phyloP scores from a whole-genome alignment of 75 land plant species.

The Selaginella moellendorffii region DNA sequence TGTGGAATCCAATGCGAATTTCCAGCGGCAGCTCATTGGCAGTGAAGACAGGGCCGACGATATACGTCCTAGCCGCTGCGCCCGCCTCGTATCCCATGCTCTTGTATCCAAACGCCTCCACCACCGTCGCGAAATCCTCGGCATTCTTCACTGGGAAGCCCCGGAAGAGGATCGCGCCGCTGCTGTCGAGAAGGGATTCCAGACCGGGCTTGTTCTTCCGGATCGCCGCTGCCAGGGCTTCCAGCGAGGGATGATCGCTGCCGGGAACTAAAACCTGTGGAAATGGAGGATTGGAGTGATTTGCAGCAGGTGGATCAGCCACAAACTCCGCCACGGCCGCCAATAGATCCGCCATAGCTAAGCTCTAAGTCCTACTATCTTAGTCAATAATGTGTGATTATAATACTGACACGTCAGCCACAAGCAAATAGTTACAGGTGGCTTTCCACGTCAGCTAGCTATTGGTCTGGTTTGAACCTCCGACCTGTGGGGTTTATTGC shows the following conservation, averaged over 20 bases:
- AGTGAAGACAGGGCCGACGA: background rate
- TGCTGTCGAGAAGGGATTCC: background rate
- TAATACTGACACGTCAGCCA: no score
- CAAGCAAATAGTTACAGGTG: no score
- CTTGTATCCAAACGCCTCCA: background rate
- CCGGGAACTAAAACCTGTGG: background rate
- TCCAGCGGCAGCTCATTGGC: background rate
- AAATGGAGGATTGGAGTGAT: no score
- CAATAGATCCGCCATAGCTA: no score
- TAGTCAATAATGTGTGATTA: no score
- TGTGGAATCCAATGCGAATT: background rate
- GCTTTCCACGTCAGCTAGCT: no score
- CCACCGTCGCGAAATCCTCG: background rate
- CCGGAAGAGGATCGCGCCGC: background rate
- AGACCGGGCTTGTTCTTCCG: background rate
- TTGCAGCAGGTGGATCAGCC: no score
- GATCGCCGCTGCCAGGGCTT: background rate
- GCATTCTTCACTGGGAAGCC: background rate
- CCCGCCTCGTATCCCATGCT: background rate
- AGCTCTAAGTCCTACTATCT: no score
- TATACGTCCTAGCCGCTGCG: background rate
- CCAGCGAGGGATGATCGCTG: background rate
- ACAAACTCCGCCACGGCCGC: no score
- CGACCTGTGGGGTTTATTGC: no score
- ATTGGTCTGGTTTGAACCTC: no score